Evolutionary conservation across 768 basidiomycete species (phyloP), one percentile per base, ranked within the genome.

Genomic region (Auriscalpium orientale): DNA sequence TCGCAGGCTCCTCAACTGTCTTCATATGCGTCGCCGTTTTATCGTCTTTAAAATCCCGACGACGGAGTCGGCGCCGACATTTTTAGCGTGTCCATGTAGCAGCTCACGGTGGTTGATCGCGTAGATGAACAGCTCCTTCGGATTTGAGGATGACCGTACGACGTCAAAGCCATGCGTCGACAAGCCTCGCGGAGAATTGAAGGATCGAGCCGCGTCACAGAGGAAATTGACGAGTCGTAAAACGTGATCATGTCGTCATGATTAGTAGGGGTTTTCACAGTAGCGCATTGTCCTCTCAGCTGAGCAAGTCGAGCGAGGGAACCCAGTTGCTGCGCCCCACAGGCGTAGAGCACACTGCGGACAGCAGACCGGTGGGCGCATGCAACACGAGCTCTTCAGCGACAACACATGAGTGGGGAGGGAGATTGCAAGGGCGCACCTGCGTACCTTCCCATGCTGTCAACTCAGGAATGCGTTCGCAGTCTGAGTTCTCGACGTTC

Each of bases 91-190:
- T 12, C 67, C 72, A 13, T 67, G 67, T 2, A 72, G 55, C 0
- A 85, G 86, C 18, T 70, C 72, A 34, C 84, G 80, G 65, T 89
- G 87, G 65, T 89, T 89, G 59, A 89, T 72, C n/a, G 85, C 71
- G 62, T 87, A 89, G 15, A 89, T 71, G 58, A 78, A 86, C 9
- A 87, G 74, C 48, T 76, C 67, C 11, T 72, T 67, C 4, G 79
- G 72, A 54, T 83, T 69, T 2, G 71, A 60, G 1, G 70, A 61
- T 8, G 83, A 82, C 1, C 77, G 72, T 8, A 85, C 83, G 20
- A 87, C 77, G 55, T 87, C 87, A 78, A 89, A 80, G 15, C 86
- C 86, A 55, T 87, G 84, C 11, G 82, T 62, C 20, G 79, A 78
- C 49, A 86, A 69, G 8, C 79, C 79, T 13, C 69, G 68, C 10